A percentile compares a stretch with the other conserved stretches of the same genome.
phyloP scores from a whole-genome alignment of 2,329 filamentous ascomycete species.

The Davidsoniella neocaledoniae region DNA sequence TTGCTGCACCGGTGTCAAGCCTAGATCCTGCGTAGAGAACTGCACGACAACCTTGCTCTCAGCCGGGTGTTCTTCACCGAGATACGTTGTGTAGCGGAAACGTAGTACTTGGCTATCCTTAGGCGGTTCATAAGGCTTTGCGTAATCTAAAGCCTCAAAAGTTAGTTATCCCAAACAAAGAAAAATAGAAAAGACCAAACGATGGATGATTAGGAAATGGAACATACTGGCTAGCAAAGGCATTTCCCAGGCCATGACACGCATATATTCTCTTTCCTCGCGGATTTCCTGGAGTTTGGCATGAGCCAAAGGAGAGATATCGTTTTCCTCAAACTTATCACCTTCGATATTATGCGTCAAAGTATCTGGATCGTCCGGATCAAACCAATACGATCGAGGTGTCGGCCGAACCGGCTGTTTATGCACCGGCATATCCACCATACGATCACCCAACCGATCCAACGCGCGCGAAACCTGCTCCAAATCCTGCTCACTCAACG shows the following conservation, averaged over 20 bases:
- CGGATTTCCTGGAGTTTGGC: constrained; percentile 75
- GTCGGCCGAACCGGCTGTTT: constrained; percentile 17
- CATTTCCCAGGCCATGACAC: constrained; percentile 89
- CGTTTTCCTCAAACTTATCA: constrained; percentile 58
- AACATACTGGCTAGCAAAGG: constrained; percentile 69
- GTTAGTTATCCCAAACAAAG: constrained; percentile 1
- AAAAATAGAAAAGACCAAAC: background rate
- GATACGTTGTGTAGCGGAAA: constrained; percentile 93
- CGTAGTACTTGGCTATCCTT: constrained; percentile 54
- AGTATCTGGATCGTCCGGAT: constrained; percentile 30
- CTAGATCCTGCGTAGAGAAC: constrained; percentile 60
- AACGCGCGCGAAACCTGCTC: constrained; percentile 8
- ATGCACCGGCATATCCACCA: constrained; percentile 12
- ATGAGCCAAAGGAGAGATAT: constrained; percentile 71
- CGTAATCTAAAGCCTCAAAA: constrained; percentile 42
- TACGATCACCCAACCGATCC: constrained; percentile 14
- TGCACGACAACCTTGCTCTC: constrained; percentile 89
- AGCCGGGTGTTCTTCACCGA: constrained; percentile 85
- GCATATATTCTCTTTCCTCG: constrained; percentile 74
- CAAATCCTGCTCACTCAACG: constrained; percentile 9
- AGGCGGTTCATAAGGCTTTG: constrained; percentile 64
- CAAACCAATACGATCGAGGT: constrained; percentile 30
- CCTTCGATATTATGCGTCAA: constrained; percentile 35
- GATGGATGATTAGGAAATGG: background rate
- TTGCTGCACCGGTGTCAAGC: constrained; percentile 49